Evolutionary conservation across 768 basidiomycete genomes (phyloP).

Genomic region (Phaffia tasmanica): DNA sequence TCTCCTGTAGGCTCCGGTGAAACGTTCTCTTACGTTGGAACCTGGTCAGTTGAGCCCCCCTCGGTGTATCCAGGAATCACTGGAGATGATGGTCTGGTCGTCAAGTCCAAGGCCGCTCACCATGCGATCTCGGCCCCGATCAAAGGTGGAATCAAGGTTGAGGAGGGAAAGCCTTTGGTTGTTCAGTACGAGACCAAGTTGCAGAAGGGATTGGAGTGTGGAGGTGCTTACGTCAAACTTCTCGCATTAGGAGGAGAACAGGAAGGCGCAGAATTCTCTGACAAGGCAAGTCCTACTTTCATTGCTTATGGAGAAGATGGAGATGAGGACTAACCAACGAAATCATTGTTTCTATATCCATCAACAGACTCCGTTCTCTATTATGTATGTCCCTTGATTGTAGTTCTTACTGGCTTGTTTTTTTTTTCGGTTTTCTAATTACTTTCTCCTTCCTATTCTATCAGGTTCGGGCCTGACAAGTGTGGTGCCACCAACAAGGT

Average conservation of each 20-base stretch:
- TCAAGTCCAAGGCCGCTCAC: slow-evolving; percentile 85
- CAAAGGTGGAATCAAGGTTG: slow-evolving; percentile 61
- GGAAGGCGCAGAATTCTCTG: slow-evolving; percentile 38
- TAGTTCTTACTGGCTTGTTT: not conserved
- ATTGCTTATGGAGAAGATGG: not conserved
- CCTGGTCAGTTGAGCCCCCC: slow-evolving; percentile 92
- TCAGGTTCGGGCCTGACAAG: slow-evolving; percentile 94
- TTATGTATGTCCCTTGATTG: slow-evolving; percentile 3
- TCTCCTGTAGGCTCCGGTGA: slow-evolving; percentile 78
- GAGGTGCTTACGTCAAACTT: slow-evolving; percentile 96
- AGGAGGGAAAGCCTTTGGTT: slow-evolving; percentile 65
- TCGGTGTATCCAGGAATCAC: slow-evolving; percentile 55
- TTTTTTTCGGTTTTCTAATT: slow-evolving; percentile 8
- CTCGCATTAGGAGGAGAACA: slow-evolving; percentile 44
- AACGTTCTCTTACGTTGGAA: slow-evolving; percentile 55
- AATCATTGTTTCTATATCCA: not conserved
- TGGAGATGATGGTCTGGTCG: slow-evolving; percentile 80
- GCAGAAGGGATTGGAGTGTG: slow-evolving; percentile 97
- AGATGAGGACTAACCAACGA: not conserved
- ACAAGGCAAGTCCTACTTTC: slow-evolving; percentile 32
- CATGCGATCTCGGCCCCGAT: slow-evolving; percentile 97
- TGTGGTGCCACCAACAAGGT: slow-evolving; percentile 51
- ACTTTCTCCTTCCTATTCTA: slow-evolving; percentile 27
- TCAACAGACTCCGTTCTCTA: slow-evolving; percentile 36
- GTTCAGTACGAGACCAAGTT: slow-evolving; percentile 99